Percentiles rank a stretch among this genome's conserved stretches.
These are phyloP conservation scores for Irineochytrium annulatum DNA, from an alignment of 192 early-diverging fungal genomes.

Conservation along the genomic window DNA sequence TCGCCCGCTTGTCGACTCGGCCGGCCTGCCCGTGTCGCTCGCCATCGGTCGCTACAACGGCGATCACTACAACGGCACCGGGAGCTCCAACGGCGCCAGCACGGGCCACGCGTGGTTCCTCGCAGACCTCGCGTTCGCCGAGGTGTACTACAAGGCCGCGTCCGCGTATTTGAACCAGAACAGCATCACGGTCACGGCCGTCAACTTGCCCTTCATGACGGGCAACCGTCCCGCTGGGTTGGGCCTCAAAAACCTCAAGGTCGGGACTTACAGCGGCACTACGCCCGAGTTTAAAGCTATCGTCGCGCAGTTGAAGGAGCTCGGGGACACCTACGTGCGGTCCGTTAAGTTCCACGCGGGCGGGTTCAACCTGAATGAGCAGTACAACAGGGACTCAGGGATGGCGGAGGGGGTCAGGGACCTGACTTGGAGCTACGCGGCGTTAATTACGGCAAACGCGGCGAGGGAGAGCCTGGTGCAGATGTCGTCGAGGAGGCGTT, in stretches of 20 bases:
- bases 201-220: constrained; percentile 36
- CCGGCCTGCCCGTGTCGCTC: constrained; percentile 31
- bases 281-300: constrained; percentile 16
- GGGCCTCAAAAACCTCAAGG: constrained; percentile 3
- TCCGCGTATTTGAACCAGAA: constrained; percentile 18
- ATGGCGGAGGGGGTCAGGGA: not conserved
- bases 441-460: not conserved
- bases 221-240: constrained; percentile 25
- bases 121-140: constrained; percentile 54
- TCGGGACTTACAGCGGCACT: not conserved
- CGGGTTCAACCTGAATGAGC: not conserved
- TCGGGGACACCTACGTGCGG: not conserved
- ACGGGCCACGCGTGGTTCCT: constrained; percentile 78
- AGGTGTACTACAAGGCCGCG: constrained; percentile 58
- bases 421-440: not conserved
- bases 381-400: not conserved
- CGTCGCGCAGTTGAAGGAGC: not conserved
- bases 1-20: not conserved
- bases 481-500: too few species aligned
- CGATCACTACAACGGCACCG: constrained; percentile 69
- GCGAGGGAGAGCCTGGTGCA: not conserved
- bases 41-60: constrained; percentile 73
- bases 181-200: constrained; percentile 24
- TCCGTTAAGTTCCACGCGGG: not conserved
- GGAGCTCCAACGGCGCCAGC: constrained; percentile 7